Evolutionary conservation across 2,329 filamentous ascomycete species (phyloP), one percentile per base, ranked within the genome.

Genomic region (Diaporthe ilicicola): DNA sequence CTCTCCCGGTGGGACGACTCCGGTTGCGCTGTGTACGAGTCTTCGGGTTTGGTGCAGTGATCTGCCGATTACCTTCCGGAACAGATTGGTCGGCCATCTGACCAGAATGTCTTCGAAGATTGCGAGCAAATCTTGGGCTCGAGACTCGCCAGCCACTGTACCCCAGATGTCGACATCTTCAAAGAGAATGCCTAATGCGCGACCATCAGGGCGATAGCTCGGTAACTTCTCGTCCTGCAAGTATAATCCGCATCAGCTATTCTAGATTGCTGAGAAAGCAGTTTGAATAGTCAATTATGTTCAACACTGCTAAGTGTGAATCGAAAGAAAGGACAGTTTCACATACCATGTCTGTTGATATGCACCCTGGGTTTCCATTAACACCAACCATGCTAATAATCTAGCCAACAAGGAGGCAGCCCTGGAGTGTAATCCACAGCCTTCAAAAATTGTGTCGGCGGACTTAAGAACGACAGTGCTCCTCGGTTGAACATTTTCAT

Each of bases 121-220:
- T 3, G 54, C 54, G 13, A 59, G 54, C 2, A 59, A 13, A 10
- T 59, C 54, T 27, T 59, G 32, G 8, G 54, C 54, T 6, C 54
- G 54, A 13, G 54, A 59, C 29, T 59, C 54, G 15, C 54, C 34
- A 6, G 54, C 54, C 15, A 24, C 54, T 3, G 22, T 59, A n/a
- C 54, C 54, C 54, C 54, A 59, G 54, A 59, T 12, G 34, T 59
- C 34, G 34, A 59, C 54, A 42, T 59, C 54, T 59, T 59, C 34
- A 15, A 59, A 42, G 5, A 59, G 34, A 4, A 59, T 19, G 6
- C 54, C 54, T 27, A 59, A 2, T 4, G 54, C 54, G 54, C 54
- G 54, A 13, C 54, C 54, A 8, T 59, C 54, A 9, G 54, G 54
- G 13, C 54, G 54, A 6, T 42, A 59, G 3, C 19, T 59, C 4